Evolutionary conservation across 768 basidiomycete species (phyloP), one percentile per base, ranked within the genome.

Genomic region (Sutorius australiensis): DNA sequence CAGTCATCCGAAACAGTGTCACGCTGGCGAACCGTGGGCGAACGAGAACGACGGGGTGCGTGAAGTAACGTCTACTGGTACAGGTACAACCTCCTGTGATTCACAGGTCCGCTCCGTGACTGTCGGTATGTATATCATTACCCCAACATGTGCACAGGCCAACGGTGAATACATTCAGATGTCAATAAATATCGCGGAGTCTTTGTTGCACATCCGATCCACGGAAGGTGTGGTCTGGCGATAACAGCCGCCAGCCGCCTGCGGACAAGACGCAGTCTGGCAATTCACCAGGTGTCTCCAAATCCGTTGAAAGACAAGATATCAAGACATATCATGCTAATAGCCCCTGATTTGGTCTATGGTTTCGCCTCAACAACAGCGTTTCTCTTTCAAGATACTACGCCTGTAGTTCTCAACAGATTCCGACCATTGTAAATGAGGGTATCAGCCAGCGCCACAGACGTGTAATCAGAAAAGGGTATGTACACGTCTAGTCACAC

Each of bases 401-500:
- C 81, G 86, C 56, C 62, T 71, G n/a, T 69, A 24, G 77, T 51
- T 85, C 83, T 0, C 63, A 72, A 7, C 80, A 80, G 54, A 76
- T 86, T 21, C 83, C 81, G 3, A 16, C 30, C 0, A 61, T 82
- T 6, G 75, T 85, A 53, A 65, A 67, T 13, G 75, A 75, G 0
- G 62, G 75, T 24, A 59, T 83, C 41, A 68, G 61, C 55, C 73
- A 84, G 33, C 74, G 74, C 1, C 73, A 76, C 27, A 81, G 73
- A 0, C 82, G 81, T 10, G 68, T 81, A 59, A 70, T 86, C 5
- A 82, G 84, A 1, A 60, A 74, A 43, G 85, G 87, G 2, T 24
- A 24, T 24, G 68, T 74, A 59, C 82, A 84, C 47, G 40, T 81
- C 6, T 87, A 82, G 16, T 36, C 34, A 0, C 82, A 80, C 54